Evolutionary conservation across 495 filamentous ascomycete species (phyloP), one percentile per base, ranked within the genome.

Genomic region (Neurospora africana): DNA sequence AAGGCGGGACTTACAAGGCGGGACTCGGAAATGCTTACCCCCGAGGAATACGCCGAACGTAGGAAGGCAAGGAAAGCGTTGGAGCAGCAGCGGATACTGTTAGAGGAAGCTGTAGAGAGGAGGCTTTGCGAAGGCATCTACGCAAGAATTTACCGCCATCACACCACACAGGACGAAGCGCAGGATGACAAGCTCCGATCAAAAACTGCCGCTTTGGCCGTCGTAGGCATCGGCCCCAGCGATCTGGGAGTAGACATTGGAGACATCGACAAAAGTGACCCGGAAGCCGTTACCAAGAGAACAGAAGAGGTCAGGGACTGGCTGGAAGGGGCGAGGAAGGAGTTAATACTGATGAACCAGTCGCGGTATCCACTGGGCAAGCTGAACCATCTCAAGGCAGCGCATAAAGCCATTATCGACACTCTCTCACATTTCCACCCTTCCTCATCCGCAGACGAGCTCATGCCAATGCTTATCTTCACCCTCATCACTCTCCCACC

Each of bases 391-490:
- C 87, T 99, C 69, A 95, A 94, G 70, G 87, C 90, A 8, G 91
- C 93, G 0, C 95, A 98, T 79, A 97, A 97, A 83, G 89, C 89
- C 74, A 97, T 99, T 68, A 95, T 99, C 53, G 94, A 98, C 82
- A 91, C 92, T 1, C 83, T 97, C 30, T 77, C 89, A 84, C 78
- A 87, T 72, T 88, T 88, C 70, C 92, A 93, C 67, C 93, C 96
- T 15, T 94, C 95, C 3, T 97, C 95, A 0, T 98, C 94, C 8
- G 95, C 95, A 2, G 95, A 99, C 76, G 95, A 97, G 79, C 94
- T 99, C 69, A 89, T 99, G 75, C 95, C 95, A 0, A 97, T 96
- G 74, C 85, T 99, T 68, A 99, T 99, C 71, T 98, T 95, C 79
- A 91, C 93, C 1, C 87, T 99, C 58, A 93, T 98, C 78, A 96